These are phyloP conservation scores for Chiua sp. DNA, from an alignment of 1,284 basidiomycete species.

Conservation along the genomic window DNA sequence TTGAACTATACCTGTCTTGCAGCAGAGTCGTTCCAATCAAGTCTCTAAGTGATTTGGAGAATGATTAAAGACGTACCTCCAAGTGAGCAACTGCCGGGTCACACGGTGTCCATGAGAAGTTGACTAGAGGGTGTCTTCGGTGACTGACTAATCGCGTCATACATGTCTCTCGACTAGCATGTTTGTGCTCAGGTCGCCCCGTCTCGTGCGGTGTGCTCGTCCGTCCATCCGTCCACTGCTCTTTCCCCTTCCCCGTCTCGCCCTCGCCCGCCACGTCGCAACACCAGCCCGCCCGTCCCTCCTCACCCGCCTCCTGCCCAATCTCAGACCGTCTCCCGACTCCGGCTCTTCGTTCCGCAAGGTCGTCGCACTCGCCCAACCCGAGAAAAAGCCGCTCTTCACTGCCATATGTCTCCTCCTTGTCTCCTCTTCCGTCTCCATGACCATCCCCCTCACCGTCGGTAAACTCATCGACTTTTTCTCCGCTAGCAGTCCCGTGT, in stretches of 20 bases:
- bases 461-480: slow-evolving; percentile 95
- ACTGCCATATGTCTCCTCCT: slow-evolving; percentile 73
- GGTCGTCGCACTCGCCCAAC: slow-evolving; percentile 76
- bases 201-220: background rate
- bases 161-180: too few species aligned
- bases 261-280: too few species aligned
- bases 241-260: too few species aligned
- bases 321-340: slow-evolving; percentile 32
- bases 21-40: too few species aligned
- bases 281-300: slow-evolving; percentile 37
- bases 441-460: slow-evolving; percentile 82
- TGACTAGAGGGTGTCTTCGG: too few species aligned
- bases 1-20: too few species aligned
- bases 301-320: slow-evolving; percentile 43
- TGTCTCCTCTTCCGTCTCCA: slow-evolving; percentile 81
- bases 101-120: too few species aligned
- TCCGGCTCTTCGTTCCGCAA: slow-evolving; percentile 71
- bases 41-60: too few species aligned
- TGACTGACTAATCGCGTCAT: too few species aligned
- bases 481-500: slow-evolving; percentile 69
- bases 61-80: too few species aligned
- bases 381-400: slow-evolving; percentile 75
- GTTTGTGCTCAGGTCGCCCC: too few species aligned
- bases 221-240: background rate
- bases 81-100: too few species aligned